phyloP scores from a whole-genome alignment of 2,329 filamentous ascomycete species.

The Cladorrhinum sp. region DNA sequence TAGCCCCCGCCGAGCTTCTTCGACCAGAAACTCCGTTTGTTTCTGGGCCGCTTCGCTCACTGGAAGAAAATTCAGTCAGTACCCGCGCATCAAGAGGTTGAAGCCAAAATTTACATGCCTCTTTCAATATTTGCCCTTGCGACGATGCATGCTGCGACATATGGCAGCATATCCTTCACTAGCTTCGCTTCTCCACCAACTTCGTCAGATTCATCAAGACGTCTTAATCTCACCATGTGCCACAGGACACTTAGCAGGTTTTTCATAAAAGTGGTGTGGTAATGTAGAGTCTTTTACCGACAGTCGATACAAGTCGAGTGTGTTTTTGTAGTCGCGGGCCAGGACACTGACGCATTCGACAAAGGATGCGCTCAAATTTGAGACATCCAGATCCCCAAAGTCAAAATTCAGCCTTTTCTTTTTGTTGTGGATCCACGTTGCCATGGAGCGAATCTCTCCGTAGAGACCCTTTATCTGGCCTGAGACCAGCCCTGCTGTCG shows the following conservation, averaged over 20 bases:
- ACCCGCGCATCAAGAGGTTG: not conserved
- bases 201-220: not conserved
- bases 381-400: constrained; percentile 5
- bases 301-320: constrained; percentile 13
- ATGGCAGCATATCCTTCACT: constrained; percentile 12
- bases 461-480: constrained; percentile 17
- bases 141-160: constrained; percentile 11
- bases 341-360: constrained; percentile 1
- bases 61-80: not conserved
- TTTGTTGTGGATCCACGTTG: constrained; percentile 4
- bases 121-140: constrained; percentile 1
- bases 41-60: not conserved
- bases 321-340: constrained; percentile 11
- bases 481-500: constrained; percentile 7
- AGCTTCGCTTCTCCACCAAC: constrained; percentile 12
- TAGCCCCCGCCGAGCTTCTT: constrained; percentile 15
- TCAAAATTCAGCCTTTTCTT: constrained; percentile 10
- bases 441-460: constrained; percentile 11
- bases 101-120: constrained; percentile 2
- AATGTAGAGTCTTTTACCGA: constrained; percentile 8
- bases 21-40: constrained; percentile 6
- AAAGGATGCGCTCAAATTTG: constrained; percentile 14
- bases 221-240: constrained; percentile 11
- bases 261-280: constrained; percentile 10
- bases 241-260: constrained; percentile 8